phyloP scores from a whole-genome alignment of 192 early-diverging fungal species.

The Rhizophlyctis rosea region DNA sequence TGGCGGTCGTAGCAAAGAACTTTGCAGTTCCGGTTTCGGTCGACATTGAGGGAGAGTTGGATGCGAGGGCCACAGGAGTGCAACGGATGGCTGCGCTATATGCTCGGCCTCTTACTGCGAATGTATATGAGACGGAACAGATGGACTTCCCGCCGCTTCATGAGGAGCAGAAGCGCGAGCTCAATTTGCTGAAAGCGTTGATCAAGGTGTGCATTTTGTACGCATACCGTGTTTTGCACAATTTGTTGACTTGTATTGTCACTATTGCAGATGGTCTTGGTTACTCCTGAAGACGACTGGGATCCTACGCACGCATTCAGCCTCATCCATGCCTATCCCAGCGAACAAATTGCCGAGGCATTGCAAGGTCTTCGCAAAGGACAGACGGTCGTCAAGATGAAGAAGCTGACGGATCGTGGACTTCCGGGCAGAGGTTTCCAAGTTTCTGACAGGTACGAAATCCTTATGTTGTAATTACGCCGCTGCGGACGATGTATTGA shows the following conservation, averaged over 20 bases:
- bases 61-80: constrained; percentile 12
- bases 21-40: constrained; percentile 8
- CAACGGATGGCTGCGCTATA: constrained; percentile 36
- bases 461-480: constrained; percentile 1
- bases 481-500: background rate
- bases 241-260: constrained; percentile 2
- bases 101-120: constrained; percentile 9
- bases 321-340: constrained; percentile 24
- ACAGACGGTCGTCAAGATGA: constrained; percentile 28
- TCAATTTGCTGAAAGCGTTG: constrained; percentile 17
- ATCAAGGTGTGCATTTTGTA: constrained; percentile 14
- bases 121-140: background rate
- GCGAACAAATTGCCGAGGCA: constrained; percentile 9
- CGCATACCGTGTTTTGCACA: background rate
- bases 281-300: constrained; percentile 37
- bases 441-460: constrained; percentile 29
- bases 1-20: background rate
- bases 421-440: constrained; percentile 35
- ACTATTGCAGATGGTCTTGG: constrained; percentile 28
- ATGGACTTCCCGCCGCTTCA: constrained; percentile 2
- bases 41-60: constrained; percentile 17
- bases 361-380: constrained; percentile 9
- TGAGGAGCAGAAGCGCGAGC: constrained; percentile 12
- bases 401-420: constrained; percentile 23
- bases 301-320: constrained; percentile 28